Conservation (phyloP, 805 yeast species). For the Saccharomycopsis schoenii region DNA sequence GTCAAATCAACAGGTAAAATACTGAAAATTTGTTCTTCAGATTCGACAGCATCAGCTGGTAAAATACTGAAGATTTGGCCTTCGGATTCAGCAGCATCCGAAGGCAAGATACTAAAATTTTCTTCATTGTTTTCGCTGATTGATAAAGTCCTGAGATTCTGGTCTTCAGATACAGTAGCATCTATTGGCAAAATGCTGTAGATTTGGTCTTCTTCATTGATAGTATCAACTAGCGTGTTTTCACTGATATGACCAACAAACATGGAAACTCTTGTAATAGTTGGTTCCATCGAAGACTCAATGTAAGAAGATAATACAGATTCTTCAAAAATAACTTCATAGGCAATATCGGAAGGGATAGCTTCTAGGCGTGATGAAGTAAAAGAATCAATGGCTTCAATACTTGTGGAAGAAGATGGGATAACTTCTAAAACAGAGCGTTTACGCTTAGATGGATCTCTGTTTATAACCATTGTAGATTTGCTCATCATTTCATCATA, state of each 20-base stretch:
- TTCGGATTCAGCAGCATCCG: background rate
- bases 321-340: background rate
- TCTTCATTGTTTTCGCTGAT: background rate
- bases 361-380: background rate
- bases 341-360: background rate
- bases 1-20: background rate
- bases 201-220: background rate
- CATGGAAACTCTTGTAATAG: background rate
- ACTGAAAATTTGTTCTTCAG: background rate
- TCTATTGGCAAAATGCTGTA: background rate
- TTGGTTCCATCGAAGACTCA: background rate
- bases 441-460: constrained; percentile 14
- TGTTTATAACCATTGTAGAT: constrained; percentile 13
- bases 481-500: constrained; percentile 18
- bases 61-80: background rate
- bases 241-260: background rate
- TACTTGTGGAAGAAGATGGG: background rate
- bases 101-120: background rate
- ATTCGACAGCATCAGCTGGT: background rate
- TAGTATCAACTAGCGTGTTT: background rate
- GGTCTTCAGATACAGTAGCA: background rate
- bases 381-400: background rate
- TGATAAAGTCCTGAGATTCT: background rate
- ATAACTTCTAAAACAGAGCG: background rate
- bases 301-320: background rate